Conservation (phyloP, 1,284 basidiomycete genomes). For the Moesziomyces parantarcticus region DNA sequence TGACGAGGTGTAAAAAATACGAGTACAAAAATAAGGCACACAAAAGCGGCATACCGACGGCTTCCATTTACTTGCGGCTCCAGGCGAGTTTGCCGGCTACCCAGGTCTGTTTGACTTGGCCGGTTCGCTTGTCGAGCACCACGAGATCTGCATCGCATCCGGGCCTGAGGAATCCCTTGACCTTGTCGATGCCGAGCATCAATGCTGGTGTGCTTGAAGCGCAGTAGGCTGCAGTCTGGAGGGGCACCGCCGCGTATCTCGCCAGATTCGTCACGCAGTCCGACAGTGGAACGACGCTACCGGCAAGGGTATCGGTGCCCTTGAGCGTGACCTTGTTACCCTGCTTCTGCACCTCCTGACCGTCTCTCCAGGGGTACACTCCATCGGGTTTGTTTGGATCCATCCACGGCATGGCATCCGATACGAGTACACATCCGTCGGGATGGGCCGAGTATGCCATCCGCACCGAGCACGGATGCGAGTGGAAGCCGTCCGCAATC, state of each 20-base stretch:
- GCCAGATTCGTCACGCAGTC: slow-evolving; percentile 84
- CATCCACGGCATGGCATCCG: slow-evolving; percentile 87
- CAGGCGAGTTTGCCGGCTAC: slow-evolving; percentile 74
- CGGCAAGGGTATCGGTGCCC: slow-evolving; percentile 86
- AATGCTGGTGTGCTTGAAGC: slow-evolving; percentile 84
- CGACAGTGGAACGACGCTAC: slow-evolving; percentile 77
- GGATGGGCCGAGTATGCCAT: slow-evolving; percentile 84
- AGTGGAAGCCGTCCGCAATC: slow-evolving; percentile 90
- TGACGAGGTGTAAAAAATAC: too few relatives aligned
- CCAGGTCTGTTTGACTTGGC: slow-evolving; percentile 81
- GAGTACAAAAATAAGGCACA: too few relatives aligned
- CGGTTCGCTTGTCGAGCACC: slow-evolving; percentile 77
- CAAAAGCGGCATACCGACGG: too few relatives aligned
- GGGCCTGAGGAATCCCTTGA: slow-evolving; percentile 80
- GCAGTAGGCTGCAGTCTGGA: slow-evolving; percentile 84
- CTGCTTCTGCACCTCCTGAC: slow-evolving; percentile 80
- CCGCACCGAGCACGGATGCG: slow-evolving; percentile 86
- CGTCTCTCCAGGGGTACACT: slow-evolving; percentile 85
- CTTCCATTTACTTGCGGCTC: slow-evolving; percentile 1
- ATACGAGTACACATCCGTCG: slow-evolving; percentile 85
- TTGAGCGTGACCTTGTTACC: slow-evolving; percentile 84
- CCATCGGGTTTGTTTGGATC: slow-evolving; percentile 86
- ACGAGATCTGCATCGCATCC: slow-evolving; percentile 84
- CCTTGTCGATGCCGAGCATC: slow-evolving; percentile 79
- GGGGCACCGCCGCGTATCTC: slow-evolving; percentile 80